Evolutionary conservation across 169 alveolate genomes (phyloP).

Genomic region (Theileria sp.): DNA sequence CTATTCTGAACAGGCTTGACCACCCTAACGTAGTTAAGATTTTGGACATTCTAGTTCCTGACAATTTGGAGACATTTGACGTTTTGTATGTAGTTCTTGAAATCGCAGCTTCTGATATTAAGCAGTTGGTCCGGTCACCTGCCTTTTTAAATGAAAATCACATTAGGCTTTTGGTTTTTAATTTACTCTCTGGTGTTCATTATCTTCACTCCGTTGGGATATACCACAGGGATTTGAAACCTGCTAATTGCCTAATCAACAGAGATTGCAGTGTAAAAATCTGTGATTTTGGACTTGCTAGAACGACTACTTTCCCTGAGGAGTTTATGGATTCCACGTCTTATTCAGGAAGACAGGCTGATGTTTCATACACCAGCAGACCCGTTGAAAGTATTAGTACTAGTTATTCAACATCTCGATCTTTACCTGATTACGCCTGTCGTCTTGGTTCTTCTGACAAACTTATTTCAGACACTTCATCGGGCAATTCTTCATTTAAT

Average conservation of each 20-base stretch:
- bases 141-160: slow-evolving; percentile 91
- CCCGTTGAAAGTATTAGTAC: slow-evolving; percentile 5
- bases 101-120: slow-evolving; percentile 96
- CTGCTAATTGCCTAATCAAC: slow-evolving; percentile 95
- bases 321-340: slow-evolving; percentile 26
- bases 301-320: slow-evolving; percentile 74
- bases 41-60: slow-evolving; percentile 90
- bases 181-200: slow-evolving; percentile 91
- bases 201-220: slow-evolving; percentile 94
- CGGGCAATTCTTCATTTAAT: not conserved
- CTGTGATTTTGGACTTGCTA: slow-evolving; percentile 97
- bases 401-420: slow-evolving; percentile 10
- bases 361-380: slow-evolving; percentile 55
- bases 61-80: slow-evolving; percentile 85
- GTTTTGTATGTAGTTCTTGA: slow-evolving; percentile 95
- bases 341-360: slow-evolving; percentile 54
- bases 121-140: slow-evolving; percentile 91
- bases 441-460: not conserved
- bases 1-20: slow-evolving; percentile 88
- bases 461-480: not conserved
- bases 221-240: slow-evolving; percentile 97
- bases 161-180: slow-evolving; percentile 87
- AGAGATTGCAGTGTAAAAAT: slow-evolving; percentile 97
- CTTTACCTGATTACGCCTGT: not conserved
- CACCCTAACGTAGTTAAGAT: slow-evolving; percentile 89